Evolutionary conservation across 352 stramenopile species (phyloP).

Genomic region (Hyaloperonospora brassicae): DNA sequence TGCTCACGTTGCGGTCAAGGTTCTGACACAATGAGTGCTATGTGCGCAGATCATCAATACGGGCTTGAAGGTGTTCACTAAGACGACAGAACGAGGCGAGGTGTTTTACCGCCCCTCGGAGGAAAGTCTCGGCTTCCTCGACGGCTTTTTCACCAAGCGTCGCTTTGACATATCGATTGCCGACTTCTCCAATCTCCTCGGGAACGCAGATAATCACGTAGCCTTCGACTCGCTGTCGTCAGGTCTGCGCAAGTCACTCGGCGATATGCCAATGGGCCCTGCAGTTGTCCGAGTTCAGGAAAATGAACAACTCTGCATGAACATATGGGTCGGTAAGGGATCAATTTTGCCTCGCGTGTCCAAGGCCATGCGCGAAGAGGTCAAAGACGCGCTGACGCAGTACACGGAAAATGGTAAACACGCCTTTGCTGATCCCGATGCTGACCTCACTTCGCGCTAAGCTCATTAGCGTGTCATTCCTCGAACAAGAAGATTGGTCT

Average conservation of each 20-base stretch:
- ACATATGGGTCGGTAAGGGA: conserved; percentile 69
- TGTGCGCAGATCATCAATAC: conserved; percentile 84
- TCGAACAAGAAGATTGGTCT: too few species aligned
- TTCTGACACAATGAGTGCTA: conserved; percentile 1
- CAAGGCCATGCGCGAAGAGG: conserved; percentile 48
- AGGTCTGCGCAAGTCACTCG: conserved; percentile 28
- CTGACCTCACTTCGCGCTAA: too few species aligned
- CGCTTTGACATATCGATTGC: conserved; percentile 31
- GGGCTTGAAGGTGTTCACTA: conserved; percentile 86
- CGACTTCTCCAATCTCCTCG: conserved; percentile 47
- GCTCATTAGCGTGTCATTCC: too few species aligned
- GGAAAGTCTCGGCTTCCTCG: conserved; percentile 79
- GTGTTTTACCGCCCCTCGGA: conserved; percentile 82
- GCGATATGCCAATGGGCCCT: conserved; percentile 38
- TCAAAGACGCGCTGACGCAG: conserved; percentile 38
- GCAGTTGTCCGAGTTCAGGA: conserved; percentile 41
- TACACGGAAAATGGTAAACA: conserved; percentile 13
- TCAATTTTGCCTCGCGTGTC: conserved; percentile 72
- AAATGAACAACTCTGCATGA: conserved; percentile 47
- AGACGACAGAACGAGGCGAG: conserved; percentile 53
- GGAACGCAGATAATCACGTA: conserved; percentile 44
- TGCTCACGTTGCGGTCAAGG: neutral
- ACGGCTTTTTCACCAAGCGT: conserved; percentile 84
- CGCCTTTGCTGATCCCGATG: conserved; percentile 1
- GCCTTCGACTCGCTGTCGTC: conserved; percentile 38